phyloP scores from a whole-genome alignment of 495 filamentous ascomycete species.

The Tuber calosporum region DNA sequence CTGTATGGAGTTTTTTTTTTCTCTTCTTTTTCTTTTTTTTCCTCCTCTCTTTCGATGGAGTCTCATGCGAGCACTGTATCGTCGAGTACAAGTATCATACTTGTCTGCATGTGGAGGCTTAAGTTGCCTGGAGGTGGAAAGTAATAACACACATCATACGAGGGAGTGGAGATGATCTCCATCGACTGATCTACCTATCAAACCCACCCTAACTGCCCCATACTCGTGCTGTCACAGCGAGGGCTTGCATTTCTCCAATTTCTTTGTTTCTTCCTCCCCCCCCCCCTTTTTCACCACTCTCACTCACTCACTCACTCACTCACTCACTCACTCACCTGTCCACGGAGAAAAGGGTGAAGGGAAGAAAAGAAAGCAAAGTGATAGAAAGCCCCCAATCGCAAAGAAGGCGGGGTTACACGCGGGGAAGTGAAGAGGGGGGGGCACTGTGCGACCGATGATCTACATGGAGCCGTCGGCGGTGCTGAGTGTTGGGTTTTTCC shows the following conservation, averaged over 20 bases:
- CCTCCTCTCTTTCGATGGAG: too few relatives aligned
- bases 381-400: neutral
- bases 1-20: too few relatives aligned
- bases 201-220: neutral
- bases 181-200: neutral
- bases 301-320: too few relatives aligned
- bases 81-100: neutral
- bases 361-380: neutral
- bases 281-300: neutral
- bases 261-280: neutral
- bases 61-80: neutral
- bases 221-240: neutral
- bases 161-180: neutral
- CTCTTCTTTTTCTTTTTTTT: too few relatives aligned
- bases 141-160: neutral
- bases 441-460: neutral
- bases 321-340: too few relatives aligned
- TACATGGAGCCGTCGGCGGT: neutral
- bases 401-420: neutral
- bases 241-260: neutral
- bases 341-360: neutral
- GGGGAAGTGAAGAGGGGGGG: neutral
- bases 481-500: neutral
- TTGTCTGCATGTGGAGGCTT: neutral
- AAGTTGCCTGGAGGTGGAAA: neutral